Evolutionary conservation across 345 rosid genomes (phyloP).

Genomic region (Populus alba): DNA sequence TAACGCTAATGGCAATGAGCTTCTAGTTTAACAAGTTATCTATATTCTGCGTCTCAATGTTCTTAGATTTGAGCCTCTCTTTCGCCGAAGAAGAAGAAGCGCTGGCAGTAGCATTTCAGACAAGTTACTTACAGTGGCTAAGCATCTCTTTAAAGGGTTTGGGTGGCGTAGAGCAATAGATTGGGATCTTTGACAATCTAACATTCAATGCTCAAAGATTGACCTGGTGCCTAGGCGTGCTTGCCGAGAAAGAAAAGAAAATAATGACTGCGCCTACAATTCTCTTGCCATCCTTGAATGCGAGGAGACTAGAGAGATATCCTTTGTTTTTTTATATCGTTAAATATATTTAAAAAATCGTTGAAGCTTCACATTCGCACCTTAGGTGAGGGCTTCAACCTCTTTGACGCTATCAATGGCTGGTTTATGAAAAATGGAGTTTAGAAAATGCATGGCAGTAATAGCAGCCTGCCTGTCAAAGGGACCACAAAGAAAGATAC

Average conservation of each 20-base stretch:
- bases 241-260: background rate
- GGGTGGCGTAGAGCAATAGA: background rate
- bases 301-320: background rate
- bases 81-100: background rate
- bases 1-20: no score
- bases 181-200: background rate
- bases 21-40: background rate
- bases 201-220: constrained; percentile 9
- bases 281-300: background rate
- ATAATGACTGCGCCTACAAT: constrained; percentile 8
- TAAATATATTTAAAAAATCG: no score
- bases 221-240: constrained; percentile 7
- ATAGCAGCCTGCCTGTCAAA: background rate
- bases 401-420: background rate
- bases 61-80: background rate
- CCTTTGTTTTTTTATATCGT: background rate
- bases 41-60: accelerated
- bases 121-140: background rate
- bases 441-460: background rate
- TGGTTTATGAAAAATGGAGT: background rate
- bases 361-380: background rate
- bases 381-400: background rate
- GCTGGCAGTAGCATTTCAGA: no score
- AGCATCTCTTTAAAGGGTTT: background rate
- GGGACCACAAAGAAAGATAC: background rate